Percentiles rank a stretch among this genome's conserved stretches.
Evolutionary conservation across 1,139 yeast genomes (phyloP).

Genomic region (Pichia sp.): DNA sequence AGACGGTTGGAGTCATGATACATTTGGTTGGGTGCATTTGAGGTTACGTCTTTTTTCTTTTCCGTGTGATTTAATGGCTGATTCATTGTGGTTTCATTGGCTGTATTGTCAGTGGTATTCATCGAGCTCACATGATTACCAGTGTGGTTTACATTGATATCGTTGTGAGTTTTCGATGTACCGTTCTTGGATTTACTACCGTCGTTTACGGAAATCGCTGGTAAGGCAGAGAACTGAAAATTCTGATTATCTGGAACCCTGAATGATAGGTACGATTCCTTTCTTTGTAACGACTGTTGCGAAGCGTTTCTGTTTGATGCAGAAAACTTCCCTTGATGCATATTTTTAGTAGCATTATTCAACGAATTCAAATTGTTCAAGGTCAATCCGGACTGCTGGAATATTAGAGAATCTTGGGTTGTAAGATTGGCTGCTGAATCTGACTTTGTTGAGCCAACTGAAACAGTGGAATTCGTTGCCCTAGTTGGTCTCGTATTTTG

Average conservation of each 20-base stretch:
- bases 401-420: slow-evolving; percentile 16
- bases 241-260: slow-evolving; percentile 4
- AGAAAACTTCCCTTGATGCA: background rate
- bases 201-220: no score
- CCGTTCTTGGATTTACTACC: no score
- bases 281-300: slow-evolving; percentile 14
- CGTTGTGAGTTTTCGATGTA: no score
- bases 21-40: no score
- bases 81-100: background rate
- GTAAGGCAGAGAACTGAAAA: background rate
- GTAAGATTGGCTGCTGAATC: background rate
- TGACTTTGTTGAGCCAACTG: no score
- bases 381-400: slow-evolving; percentile 19
- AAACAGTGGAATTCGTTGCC: no score
- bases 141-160: no score
- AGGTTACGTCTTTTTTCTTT: no score
- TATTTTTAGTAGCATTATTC: slow-evolving; percentile 3
- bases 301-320: slow-evolving; percentile 5
- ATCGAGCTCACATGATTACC: no score
- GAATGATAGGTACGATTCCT: slow-evolving; percentile 16
- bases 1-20: no score
- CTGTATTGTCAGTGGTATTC: background rate
- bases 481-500: background rate
- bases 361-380: no score
- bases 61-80: background rate